Conservation (phyloP, 495 filamentous ascomycete genomes). For the Talaromyces ruber region DNA sequence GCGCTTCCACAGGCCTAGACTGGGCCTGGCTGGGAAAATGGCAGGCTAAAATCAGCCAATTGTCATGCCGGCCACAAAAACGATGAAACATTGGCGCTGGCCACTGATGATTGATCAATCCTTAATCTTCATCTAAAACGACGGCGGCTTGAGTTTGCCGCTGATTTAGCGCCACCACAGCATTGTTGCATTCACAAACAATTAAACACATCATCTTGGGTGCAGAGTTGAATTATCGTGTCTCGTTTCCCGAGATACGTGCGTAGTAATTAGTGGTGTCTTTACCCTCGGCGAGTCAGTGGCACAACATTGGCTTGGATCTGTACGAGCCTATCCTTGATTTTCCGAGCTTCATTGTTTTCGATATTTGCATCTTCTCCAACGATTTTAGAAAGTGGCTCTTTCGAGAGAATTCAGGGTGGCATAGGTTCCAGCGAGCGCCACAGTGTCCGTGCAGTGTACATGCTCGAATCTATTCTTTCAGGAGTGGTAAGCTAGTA, state of each 20-base stretch:
- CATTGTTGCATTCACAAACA: neutral
- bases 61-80: neutral
- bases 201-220: neutral
- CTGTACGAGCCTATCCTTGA: neutral
- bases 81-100: neutral
- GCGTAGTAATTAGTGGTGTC: neutral
- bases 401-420: neutral
- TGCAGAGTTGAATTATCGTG: neutral
- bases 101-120: neutral
- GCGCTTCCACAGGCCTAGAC: neutral
- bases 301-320: neutral
- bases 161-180: neutral
- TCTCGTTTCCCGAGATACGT: neutral
- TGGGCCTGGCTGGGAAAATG: neutral
- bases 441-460: neutral
- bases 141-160: neutral
- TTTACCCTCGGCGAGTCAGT: neutral
- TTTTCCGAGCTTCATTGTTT: neutral
- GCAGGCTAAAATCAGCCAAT: neutral
- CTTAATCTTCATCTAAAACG: neutral
- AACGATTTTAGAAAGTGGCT: neutral
- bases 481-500: neutral
- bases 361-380: neutral
- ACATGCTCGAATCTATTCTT: neutral
- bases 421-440: neutral